Conservation (phyloP, 78 protist genomes). For the Cavenderia fasciculata region DNA sequence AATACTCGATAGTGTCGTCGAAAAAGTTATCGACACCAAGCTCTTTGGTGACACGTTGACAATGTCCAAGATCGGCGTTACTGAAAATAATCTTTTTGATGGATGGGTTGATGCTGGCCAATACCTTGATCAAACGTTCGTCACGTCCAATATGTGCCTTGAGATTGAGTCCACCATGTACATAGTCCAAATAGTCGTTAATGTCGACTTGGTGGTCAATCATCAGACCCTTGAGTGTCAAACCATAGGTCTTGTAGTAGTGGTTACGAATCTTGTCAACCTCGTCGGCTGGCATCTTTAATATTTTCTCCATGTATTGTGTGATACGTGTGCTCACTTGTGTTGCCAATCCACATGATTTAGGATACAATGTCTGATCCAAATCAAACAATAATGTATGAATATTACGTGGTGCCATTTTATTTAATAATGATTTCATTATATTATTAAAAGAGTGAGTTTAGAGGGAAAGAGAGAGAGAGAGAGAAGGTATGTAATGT, state of each 20-base stretch:
- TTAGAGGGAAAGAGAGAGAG: too few species aligned
- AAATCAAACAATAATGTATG: constrained; percentile 76
- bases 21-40: constrained; percentile 25
- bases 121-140: neutral
- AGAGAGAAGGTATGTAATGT: too few species aligned
- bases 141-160: constrained; percentile 7
- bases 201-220: constrained; percentile 30
- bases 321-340: constrained; percentile 47
- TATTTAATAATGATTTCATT: too few species aligned
- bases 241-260: constrained; percentile 67
- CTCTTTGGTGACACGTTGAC: constrained; percentile 39
- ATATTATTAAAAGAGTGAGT: too few species aligned
- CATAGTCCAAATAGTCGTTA: constrained; percentile 51
- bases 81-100: constrained; percentile 39
- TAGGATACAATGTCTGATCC: constrained; percentile 75
- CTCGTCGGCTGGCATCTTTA: constrained; percentile 41
- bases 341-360: constrained; percentile 48
- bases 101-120: neutral
- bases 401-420: too few species aligned
- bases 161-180: constrained; percentile 68
- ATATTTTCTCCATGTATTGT: neutral
- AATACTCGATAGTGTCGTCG: constrained; percentile 43
- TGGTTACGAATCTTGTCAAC: constrained; percentile 56
- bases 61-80: constrained; percentile 60
- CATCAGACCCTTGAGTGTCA: constrained; percentile 64